Conservation (phyloP, 345 rosid genomes). For the Gossypium herbaceum region DNA sequence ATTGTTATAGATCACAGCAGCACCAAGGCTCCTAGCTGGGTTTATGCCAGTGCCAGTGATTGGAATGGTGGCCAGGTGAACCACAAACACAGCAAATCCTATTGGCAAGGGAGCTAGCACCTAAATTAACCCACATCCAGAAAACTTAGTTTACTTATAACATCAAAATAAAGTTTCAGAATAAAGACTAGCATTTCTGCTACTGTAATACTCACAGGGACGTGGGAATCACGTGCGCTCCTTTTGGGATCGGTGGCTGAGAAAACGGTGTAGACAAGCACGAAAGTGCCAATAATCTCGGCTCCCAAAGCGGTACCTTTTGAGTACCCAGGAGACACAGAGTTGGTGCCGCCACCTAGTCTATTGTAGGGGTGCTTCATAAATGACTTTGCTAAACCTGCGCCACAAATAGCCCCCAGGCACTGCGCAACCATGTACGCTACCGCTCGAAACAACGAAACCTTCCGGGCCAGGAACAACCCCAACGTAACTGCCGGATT, state of each 20-base stretch:
- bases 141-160: not conserved
- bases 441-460: conserved; percentile 47
- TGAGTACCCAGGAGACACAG: conserved; percentile 41
- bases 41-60: conserved; percentile 37
- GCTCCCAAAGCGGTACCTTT: conserved; percentile 51
- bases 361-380: conserved; percentile 24
- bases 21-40: conserved; percentile 42
- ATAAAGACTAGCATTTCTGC: not conserved
- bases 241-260: conserved; percentile 66
- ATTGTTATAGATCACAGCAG: conserved; percentile 34
- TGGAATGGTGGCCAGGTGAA: conserved; percentile 34
- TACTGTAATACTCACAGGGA: conserved; percentile 32
- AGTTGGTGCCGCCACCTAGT: conserved; percentile 50
- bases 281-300: conserved; percentile 51
- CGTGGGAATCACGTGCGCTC: conserved; percentile 50
- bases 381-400: conserved; percentile 49
- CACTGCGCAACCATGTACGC: conserved; percentile 59
- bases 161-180: not conserved
- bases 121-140: conserved; percentile 5
- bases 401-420: conserved; percentile 59
- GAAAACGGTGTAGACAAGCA: conserved; percentile 58
- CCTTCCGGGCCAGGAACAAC: conserved; percentile 47
- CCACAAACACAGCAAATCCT: conserved; percentile 37
- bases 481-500: conserved; percentile 66
- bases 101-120: conserved; percentile 38